phyloP scores from a whole-genome alignment of 1,139 yeast genomes.

The Lizanozyma gosingica region DNA sequence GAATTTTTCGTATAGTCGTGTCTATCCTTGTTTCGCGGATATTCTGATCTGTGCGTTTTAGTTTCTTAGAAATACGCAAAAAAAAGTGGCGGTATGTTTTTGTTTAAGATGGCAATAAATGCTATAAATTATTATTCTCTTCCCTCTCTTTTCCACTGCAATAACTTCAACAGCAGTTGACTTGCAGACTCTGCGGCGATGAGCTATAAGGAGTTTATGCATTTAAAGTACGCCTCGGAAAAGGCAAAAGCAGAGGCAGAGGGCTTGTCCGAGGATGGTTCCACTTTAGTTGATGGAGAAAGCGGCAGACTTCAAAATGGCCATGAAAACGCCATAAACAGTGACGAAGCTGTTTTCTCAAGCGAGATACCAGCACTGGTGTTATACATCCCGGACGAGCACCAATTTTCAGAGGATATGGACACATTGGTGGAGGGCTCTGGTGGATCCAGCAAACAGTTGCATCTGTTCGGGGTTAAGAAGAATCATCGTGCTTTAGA shows the following conservation, averaged over 20 bases:
- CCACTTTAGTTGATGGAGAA: neutral
- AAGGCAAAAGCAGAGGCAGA: neutral
- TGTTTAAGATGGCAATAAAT: too few species aligned
- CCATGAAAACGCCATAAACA: neutral
- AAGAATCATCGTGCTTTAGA: constrained; percentile 15
- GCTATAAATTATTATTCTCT: too few species aligned
- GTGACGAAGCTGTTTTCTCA: neutral
- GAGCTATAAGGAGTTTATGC: neutral
- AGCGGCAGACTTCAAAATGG: neutral
- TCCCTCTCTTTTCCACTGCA: too few species aligned
- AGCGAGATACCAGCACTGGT: constrained; percentile 1
- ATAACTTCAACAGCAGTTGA: too few species aligned
- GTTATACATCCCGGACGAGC: constrained; percentile 4
- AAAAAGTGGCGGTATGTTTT: too few species aligned
- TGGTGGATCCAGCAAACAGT: neutral
- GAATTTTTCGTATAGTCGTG: too few species aligned
- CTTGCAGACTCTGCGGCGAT: too few species aligned
- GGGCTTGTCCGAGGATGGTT: neutral
- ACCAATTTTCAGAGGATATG: neutral
- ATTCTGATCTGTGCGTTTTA: too few species aligned
- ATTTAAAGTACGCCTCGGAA: neutral
- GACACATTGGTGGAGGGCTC: neutral
- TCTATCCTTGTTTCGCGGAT: too few species aligned
- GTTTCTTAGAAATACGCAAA: too few species aligned
- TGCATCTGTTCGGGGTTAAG: neutral